Evolutionary conservation across 2,329 filamentous ascomycete genomes (phyloP).

Genomic region (Ceratocystis diversiconidia): DNA sequence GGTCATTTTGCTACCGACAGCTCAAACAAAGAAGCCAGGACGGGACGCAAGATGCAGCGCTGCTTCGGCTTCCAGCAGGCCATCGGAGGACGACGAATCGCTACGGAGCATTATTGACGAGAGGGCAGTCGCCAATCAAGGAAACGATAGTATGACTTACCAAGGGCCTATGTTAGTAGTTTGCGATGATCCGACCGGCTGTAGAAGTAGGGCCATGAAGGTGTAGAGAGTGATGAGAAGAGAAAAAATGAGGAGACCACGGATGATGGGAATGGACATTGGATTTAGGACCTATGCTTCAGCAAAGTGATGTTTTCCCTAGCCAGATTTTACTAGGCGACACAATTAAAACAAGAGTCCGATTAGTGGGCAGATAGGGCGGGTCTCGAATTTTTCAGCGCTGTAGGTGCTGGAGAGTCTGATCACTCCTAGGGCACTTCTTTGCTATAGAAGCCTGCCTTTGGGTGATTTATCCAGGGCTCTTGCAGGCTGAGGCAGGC

Average conservation of each 20-base stretch:
- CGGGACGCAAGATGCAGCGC: background rate
- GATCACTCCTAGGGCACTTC: background rate
- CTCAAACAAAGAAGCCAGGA: background rate
- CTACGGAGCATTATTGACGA: background rate
- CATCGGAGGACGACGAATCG: slow-evolving; percentile 2
- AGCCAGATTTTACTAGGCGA: background rate
- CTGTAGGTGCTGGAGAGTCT: background rate
- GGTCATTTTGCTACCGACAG: background rate
- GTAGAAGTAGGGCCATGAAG: slow-evolving; percentile 6
- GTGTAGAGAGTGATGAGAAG: slow-evolving; percentile 9
- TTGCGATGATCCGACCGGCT: slow-evolving; percentile 10
- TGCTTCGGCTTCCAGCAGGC: slow-evolving; percentile 1
- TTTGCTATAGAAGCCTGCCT: background rate
- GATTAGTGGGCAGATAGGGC: slow-evolving; percentile 4
- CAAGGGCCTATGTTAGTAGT: slow-evolving; percentile 7
- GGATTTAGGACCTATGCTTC: background rate
- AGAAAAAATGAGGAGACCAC: slow-evolving; percentile 16
- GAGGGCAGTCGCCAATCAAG: background rate
- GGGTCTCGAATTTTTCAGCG: background rate
- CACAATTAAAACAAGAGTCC: background rate
- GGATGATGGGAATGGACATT: slow-evolving; percentile 2
- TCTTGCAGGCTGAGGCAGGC: background rate
- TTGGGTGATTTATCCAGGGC: background rate
- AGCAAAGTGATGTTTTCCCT: slow-evolving; percentile 3
- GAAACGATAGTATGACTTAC: slow-evolving; percentile 5